Evolutionary conservation across 352 stramenopile species (phyloP).

Genomic region (Phytophthora gonapodyides): DNA sequence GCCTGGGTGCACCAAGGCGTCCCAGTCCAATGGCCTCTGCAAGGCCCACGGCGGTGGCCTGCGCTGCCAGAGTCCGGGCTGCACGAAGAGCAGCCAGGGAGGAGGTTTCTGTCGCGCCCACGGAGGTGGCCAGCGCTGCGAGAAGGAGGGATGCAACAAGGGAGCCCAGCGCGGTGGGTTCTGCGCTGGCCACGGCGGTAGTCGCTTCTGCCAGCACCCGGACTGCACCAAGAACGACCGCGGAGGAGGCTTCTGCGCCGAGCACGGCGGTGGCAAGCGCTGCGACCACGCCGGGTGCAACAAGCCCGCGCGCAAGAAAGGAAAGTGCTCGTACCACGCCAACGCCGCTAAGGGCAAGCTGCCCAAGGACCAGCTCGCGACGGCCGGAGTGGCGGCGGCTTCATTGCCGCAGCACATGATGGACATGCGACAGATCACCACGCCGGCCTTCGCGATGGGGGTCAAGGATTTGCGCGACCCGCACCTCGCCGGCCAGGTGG

Average conservation of each 20-base stretch:
- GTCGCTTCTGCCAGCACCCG: constrained; percentile 79
- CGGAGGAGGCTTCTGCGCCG: constrained; percentile 83
- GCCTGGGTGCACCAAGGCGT: constrained; percentile 78
- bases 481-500: constrained; percentile 32
- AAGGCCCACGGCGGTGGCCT: constrained; percentile 84
- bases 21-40: constrained; percentile 85
- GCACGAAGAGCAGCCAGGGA: constrained; percentile 83
- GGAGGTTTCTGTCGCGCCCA: constrained; percentile 87
- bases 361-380: constrained; percentile 50
- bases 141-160: constrained; percentile 86
- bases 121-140: constrained; percentile 81
- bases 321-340: constrained; percentile 87
- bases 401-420: constrained; percentile 69
- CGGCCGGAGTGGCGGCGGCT: constrained; percentile 10
- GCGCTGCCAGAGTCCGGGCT: constrained; percentile 72
- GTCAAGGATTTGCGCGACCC: constrained; percentile 53
- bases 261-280: constrained; percentile 85
- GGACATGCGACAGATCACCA: constrained; percentile 85
- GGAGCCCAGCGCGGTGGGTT: constrained; percentile 80
- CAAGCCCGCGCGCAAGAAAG: constrained; percentile 83
- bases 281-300: constrained; percentile 80
- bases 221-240: constrained; percentile 90
- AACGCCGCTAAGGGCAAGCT: constrained; percentile 76
- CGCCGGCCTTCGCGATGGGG: constrained; percentile 50
- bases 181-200: constrained; percentile 83